Base-by-base conservation (phyloP, 148 eudicot genomes). In the Limonium bicolor region DNA sequence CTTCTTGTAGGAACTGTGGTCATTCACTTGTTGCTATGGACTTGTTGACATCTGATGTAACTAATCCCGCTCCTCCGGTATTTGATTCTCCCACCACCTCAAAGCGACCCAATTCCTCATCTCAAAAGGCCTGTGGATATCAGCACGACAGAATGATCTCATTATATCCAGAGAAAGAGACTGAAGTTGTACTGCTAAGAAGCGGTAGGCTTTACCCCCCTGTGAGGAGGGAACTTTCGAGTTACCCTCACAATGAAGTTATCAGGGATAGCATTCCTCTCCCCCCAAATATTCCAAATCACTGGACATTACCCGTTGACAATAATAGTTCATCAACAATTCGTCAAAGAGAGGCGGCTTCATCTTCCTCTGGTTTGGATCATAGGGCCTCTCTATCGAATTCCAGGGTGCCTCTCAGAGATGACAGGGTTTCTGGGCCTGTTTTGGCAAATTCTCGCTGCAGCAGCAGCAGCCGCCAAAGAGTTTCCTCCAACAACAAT, bases 1-100 rank as follows among this genome's bases (percentile, higher is more conserved):
- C 41, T 36, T 65, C 77, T 48, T 84, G 99, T 59, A 56, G 57
- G 61, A 64, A 68, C 49, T 81, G 95, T 69, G 86, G 90, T 22
- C 63, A 65, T 55, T 17, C 67, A 19, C 17, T 77, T 45, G 80
- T 65, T 51, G 53, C 29, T 17, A 32, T 15, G 45, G 66, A 56
- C 32, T 28, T 55, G n/a, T n/a, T n/a, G 42, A 38, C 39, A 47
- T 22, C 42, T 13, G 40, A 10, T 32, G 18, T 22, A 6, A 64
- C 37, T 51, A 77, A 68, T 35, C 47, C 48, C 16, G 41, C 59
- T 7, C 20, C 50, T n/a, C n/a, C n/a, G 5, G 22, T 40, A 30
- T 63, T 51, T 46, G 46, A 57, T 39, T 48, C 63, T 21, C 41
- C 55, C 35, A 45, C 45, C 18, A 59, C 76, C n/a, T n/a, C n/a